These are phyloP conservation scores for Mortierella sp. DNA, from an alignment of 371 early-diverging fungal genomes.

Conservation along the genomic window DNA sequence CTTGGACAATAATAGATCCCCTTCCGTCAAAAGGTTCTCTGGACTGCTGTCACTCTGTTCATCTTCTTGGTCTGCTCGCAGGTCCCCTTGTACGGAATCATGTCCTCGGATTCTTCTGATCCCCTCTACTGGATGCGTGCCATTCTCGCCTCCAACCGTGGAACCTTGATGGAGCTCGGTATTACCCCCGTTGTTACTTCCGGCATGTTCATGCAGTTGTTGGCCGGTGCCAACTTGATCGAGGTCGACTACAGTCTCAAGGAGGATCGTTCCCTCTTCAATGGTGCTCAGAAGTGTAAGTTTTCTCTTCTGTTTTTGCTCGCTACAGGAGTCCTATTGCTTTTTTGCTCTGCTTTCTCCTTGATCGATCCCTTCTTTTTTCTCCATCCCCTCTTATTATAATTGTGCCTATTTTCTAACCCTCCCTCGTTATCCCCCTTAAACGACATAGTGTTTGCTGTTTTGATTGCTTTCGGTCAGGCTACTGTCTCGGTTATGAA, in stretches of 20 bases:
- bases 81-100: slow-evolving; percentile 99
- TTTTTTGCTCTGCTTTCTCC: neutral
- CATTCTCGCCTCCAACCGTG: slow-evolving; percentile 99
- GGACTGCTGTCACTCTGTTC: slow-evolving; percentile 99
- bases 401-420: neutral
- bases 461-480: slow-evolving; percentile 97
- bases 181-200: slow-evolving; percentile 99
- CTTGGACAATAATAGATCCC: slow-evolving; percentile 75
- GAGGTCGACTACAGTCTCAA: slow-evolving; percentile 98
- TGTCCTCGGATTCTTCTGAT: slow-evolving; percentile 97
- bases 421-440: neutral
- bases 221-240: slow-evolving; percentile 97
- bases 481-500: slow-evolving; percentile 98
- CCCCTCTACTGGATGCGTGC: slow-evolving; percentile 99
- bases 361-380: neutral
- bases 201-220: slow-evolving; percentile 99
- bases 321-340: neutral
- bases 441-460: slow-evolving; percentile 78
- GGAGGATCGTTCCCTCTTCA: slow-evolving; percentile 98
- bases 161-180: slow-evolving; percentile 99
- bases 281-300: slow-evolving; percentile 98
- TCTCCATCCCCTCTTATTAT: neutral
- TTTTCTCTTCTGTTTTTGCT: slow-evolving; percentile 14
- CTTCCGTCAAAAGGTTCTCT: slow-evolving; percentile 98
- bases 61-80: slow-evolving; percentile 99